phyloP scores from a whole-genome alignment of 2,329 filamentous ascomycete genomes.

The Aspergillus sp. region DNA sequence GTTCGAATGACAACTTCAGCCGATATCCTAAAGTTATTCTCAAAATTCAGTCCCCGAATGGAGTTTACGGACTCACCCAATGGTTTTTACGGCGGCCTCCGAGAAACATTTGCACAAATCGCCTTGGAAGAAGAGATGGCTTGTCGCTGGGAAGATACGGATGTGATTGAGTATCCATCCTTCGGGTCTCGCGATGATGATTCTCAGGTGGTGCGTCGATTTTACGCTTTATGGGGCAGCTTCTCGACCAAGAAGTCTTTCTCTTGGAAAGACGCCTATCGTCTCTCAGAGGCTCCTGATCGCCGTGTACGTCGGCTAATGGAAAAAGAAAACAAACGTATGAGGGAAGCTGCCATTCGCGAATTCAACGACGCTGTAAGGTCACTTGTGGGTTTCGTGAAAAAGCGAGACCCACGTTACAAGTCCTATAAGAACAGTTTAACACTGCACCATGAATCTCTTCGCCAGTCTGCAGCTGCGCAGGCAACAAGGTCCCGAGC shows the following conservation, averaged over 20 bases:
- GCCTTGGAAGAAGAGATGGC: conserved; percentile 79
- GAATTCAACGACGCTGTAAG: conserved; percentile 94
- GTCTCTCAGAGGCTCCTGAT: conserved; percentile 84
- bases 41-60: conserved; percentile 76
- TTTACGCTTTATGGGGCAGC: conserved; percentile 79
- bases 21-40: conserved; percentile 77
- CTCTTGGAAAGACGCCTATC: conserved; percentile 85
- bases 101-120: conserved; percentile 77
- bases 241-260: conserved; percentile 88
- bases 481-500: conserved; percentile 84
- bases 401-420: conserved; percentile 89
- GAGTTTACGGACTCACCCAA: conserved; percentile 78
- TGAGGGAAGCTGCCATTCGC: conserved; percentile 78
- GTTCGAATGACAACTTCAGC: conserved; percentile 77
- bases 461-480: conserved; percentile 78
- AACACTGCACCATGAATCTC: conserved; percentile 75
- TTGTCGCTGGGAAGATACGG: conserved; percentile 68
- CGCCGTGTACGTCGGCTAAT: conserved; percentile 79
- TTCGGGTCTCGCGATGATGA: conserved; percentile 79
- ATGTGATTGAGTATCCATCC: conserved; percentile 71
- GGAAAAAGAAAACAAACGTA: conserved; percentile 91
- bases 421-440: conserved; percentile 76
- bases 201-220: conserved; percentile 78
- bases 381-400: conserved; percentile 82
- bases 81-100: conserved; percentile 83